These are phyloP conservation scores for Cylindrodendrum hubeiense DNA, from an alignment of 2,329 filamentous ascomycete genomes.

Conservation along the genomic window DNA sequence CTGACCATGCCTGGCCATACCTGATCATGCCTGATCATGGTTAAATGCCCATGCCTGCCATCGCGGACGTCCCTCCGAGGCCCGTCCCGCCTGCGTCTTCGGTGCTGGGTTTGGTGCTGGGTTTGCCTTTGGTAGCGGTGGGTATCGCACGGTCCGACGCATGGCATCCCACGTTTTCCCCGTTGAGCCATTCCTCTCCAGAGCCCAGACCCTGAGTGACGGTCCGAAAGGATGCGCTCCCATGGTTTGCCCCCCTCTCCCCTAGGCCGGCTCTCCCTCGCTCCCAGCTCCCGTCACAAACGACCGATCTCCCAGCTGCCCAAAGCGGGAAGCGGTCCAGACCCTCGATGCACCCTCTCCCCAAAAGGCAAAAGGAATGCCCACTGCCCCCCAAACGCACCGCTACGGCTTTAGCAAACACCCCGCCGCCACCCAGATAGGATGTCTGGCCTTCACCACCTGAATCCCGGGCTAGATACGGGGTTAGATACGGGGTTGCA, in stretches of 20 bases:
- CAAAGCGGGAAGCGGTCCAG: constrained; percentile 5
- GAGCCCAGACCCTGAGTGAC: not conserved
- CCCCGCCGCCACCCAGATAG: constrained; percentile 4
- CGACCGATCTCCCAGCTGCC: constrained; percentile 15
- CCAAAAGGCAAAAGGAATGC: constrained; percentile 3
- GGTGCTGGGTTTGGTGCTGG: no score
- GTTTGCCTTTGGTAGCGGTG: not conserved
- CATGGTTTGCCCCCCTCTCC: constrained; percentile 3
- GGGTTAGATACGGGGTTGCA: constrained; percentile 12
- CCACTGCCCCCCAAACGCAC: not conserved
- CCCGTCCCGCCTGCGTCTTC: not conserved
- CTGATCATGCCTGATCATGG: not conserved
- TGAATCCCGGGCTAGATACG: not conserved
- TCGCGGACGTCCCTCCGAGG: not conserved
- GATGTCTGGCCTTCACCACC: not conserved
- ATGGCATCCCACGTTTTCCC: not conserved
- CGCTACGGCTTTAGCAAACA: not conserved
- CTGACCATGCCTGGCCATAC: no score
- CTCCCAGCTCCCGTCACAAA: constrained; percentile 12
- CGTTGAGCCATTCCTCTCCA: not conserved
- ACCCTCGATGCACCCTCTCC: constrained; percentile 5
- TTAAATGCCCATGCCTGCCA: not conserved
- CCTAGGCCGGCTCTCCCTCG: constrained; percentile 5
- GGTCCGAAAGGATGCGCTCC: constrained; percentile 3
- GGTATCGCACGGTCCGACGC: not conserved